A percentile compares a stretch with the other conserved stretches of the same genome.
phyloP scores from a whole-genome alignment of 257 asterid genomes.

The Anisodus acutangulus region DNA sequence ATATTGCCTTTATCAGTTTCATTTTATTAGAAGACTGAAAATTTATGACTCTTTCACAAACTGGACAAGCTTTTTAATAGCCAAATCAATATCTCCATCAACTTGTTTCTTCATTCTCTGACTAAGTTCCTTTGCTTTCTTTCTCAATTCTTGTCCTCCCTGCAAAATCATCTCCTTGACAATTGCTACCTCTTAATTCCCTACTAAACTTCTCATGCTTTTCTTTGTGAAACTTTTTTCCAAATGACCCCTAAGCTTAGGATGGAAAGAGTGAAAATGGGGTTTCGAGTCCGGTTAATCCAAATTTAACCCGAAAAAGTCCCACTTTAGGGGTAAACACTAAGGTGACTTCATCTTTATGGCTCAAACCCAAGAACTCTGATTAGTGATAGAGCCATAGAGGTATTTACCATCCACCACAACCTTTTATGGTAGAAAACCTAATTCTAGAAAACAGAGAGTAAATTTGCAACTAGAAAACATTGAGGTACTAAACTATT shows the following conservation, averaged over 20 bases:
- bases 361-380: too few species aligned
- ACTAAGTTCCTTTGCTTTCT: constrained; percentile 40
- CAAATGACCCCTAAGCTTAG: neutral
- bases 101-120: constrained; percentile 41
- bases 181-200: constrained; percentile 44
- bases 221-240: neutral
- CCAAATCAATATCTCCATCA: constrained; percentile 49
- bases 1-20: constrained; percentile 5
- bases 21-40: neutral
- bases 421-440: neutral
- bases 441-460: neutral
- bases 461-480: neutral
- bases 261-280: neutral
- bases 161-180: constrained; percentile 50
- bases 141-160: constrained; percentile 43
- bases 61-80: constrained; percentile 47
- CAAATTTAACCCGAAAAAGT: too few species aligned
- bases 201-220: constrained; percentile 43
- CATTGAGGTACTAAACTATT: neutral
- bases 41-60: constrained; percentile 22
- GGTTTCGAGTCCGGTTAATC: too few species aligned
- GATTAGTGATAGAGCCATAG: neutral
- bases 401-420: neutral
- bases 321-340: neutral
- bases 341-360: neutral